Evolutionary conservation across 2,329 filamentous ascomycete species (phyloP), one percentile per base, ranked within the genome.

Genomic region (Nigrospora osmanthi): DNA sequence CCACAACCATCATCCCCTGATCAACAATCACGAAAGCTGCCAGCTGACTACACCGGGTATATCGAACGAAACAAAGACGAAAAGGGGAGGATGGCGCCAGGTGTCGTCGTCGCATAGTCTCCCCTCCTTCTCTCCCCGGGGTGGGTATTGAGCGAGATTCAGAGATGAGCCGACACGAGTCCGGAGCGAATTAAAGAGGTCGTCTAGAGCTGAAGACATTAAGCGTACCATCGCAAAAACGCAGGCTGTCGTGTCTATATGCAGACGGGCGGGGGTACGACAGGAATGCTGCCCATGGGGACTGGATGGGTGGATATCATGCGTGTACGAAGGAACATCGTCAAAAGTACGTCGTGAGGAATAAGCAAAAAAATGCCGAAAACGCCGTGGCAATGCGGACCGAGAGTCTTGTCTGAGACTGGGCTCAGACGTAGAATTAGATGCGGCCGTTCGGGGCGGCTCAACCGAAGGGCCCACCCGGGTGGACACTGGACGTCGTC

Each of bases 401-500:
- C 32, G 28, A 16, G 48, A 10, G 23, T 3, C 31, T 42, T 33
- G 14, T 34, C 32, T 23, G 17, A 11, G 33, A 42, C 23, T 32
- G 31, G 30, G 28, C n/a, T 23, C 32, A n/a, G 13, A 42, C 19
- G 28, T 15, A 36, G 28, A 15, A 41, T 17, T 33, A 41, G 16
- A 11, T 16, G 32, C 23, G 13, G 19, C 16, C 23, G 33, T 23
- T 36, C 23, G 23, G 49, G 51, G 45, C 41, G 44, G 38, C 44
- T 62, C 57, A 59, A 38, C 49, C 55, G 35, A 48, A 51, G 23
- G 51, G 52, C 44, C 47, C 47, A 38, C 56, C 55, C 35, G 49
- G 53, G 14, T 59, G 57, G 40, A 52, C 60, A 46, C 58, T 61
- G 23, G 78, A 82, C 44, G 72, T 75, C 11, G 76, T 75, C 58